These are phyloP conservation scores for Chionographis japonica DNA, from an alignment of 106 monocot genomes.

Conservation along the genomic window DNA sequence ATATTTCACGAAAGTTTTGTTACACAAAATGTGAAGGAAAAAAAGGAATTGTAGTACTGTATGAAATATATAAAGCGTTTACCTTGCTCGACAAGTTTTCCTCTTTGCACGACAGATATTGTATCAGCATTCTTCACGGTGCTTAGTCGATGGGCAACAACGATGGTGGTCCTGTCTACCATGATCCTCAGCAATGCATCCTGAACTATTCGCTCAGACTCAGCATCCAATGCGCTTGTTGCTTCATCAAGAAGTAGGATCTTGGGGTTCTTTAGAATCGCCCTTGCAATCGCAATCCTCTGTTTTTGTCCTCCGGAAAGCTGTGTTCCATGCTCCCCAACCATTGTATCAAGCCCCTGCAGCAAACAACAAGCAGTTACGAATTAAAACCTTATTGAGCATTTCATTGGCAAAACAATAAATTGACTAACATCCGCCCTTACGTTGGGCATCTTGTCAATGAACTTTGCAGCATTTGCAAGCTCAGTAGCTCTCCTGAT, in stretches of 20 bases:
- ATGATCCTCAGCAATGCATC: constrained; percentile 70
- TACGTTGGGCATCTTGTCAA: constrained; percentile 76
- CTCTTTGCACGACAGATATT: constrained; percentile 64
- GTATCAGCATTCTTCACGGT: constrained; percentile 66
- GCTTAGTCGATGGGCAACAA: constrained; percentile 77
- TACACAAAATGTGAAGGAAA: neutral
- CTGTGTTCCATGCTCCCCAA: constrained; percentile 76
- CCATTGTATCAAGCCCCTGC: constrained; percentile 77
- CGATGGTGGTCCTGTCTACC: constrained; percentile 65
- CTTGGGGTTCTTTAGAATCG: constrained; percentile 73
- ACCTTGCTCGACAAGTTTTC: constrained; percentile 75
- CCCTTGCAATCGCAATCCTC: constrained; percentile 80
- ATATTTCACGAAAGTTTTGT: neutral
- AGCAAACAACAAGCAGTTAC: neutral
- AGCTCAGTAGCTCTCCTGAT: constrained; percentile 53
- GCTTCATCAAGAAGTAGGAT: constrained; percentile 84
- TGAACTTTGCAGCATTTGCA: constrained; percentile 85
- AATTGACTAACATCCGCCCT: too few relatives aligned
- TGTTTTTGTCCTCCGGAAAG: constrained; percentile 87
- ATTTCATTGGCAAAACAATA: neutral
- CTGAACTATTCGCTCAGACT: constrained; percentile 78
- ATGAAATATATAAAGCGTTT: neutral
- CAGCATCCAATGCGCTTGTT: constrained; percentile 79
- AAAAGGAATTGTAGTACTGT: too few relatives aligned
- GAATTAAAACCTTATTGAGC: neutral